Evolutionary conservation across 768 basidiomycete genomes (phyloP), one percentile per base, ranked within the genome.

Genomic region (Ephemerocybe angulata): DNA sequence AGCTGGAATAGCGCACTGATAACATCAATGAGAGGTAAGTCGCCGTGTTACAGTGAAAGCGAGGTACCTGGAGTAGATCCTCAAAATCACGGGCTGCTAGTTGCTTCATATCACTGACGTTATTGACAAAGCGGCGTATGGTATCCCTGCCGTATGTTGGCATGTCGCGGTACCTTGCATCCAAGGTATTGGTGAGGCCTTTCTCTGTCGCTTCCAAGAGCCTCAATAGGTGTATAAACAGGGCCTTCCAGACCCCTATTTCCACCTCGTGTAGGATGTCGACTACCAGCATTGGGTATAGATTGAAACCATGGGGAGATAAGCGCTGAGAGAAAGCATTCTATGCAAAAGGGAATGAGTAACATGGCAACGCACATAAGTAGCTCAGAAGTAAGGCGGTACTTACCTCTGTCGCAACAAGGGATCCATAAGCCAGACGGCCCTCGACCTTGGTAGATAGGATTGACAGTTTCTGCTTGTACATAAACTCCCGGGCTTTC

Each of bases 251-350:
- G 1, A 69, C 66, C 2, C 74, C 73, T 3, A 73, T 60, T 52
- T 75, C 73, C 44, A 72, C 58, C 46, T 75, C 72, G 53, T 75
- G 73, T 28, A 75, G 52, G 6, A 73, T 55, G 40, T 74, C 72
- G 0, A 60, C 55, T 0, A 63, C 64, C 29, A 73, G 60, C 54
- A 72, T 62, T 0, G 35, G 29, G 41, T 58, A 67, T 4, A 65
- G 55, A 38, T 69, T 60, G 41, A 70, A 66, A 1, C 59, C 60
- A 24, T 6, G 27, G 8, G 4, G 12, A 15, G 22, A 25, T 22
- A 47, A 22, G 5, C 22, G 42, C 10, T 17, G 8, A 17, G 42
- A 43, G 22, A 43, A 43, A 17, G 22, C 42, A 19, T 43, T 43
- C 42, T 43, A 11, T 43, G 42, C 8, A 21, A 43, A 7, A 10